Evolutionary conservation across 1,139 yeast species (phyloP), one percentile per base, ranked within the genome.

Genomic region (Taphrina pruni): DNA sequence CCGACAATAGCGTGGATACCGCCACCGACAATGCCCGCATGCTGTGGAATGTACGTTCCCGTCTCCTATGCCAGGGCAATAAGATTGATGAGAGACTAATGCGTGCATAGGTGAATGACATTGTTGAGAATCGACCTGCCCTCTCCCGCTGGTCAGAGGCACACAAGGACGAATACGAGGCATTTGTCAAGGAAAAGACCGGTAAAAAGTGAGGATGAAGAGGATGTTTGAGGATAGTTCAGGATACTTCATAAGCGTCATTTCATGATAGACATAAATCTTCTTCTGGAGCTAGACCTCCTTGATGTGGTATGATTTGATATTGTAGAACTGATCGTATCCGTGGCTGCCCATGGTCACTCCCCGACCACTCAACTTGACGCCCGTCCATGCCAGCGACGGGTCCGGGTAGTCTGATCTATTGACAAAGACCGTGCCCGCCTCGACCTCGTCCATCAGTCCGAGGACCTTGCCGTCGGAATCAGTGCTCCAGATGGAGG

Each of bases 351-450:
- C 51, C 52, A 79, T 73, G 17, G 79, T 74, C 12, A 78, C 79
- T 0, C 97, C 97, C 70, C 90, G 85, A 72, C 97, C 97, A 76
- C 91, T 86, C 85, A 86, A 82, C 80, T 91, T 90, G 76, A 82
- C 84, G 56, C 90, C 90, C 73, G 97, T 96, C 81, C 93, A 91
- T 71, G 97, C 97, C 72, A 89, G 84, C 72, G 85, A 86, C 58
- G 85, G 81, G 75, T 88, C 95, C 52, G 91, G 89, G 78, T 89
- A 93, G 77, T 91, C 92, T 60, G 95, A 87, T 9, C 94, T 85
- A 82, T 94, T 94, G 72, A 94, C 90, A 6, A 98, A 97, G 60
- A 94, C 97, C 75, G 91, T 94, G 36, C 99, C 99, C 68, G 93
- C 85, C 57, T 86, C 84, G 72, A 94, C 79, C 9, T 39, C 26